These are phyloP conservation scores for Fusarium xylarioides DNA, from an alignment of 2,329 filamentous ascomycete species.

Conservation along the genomic window DNA sequence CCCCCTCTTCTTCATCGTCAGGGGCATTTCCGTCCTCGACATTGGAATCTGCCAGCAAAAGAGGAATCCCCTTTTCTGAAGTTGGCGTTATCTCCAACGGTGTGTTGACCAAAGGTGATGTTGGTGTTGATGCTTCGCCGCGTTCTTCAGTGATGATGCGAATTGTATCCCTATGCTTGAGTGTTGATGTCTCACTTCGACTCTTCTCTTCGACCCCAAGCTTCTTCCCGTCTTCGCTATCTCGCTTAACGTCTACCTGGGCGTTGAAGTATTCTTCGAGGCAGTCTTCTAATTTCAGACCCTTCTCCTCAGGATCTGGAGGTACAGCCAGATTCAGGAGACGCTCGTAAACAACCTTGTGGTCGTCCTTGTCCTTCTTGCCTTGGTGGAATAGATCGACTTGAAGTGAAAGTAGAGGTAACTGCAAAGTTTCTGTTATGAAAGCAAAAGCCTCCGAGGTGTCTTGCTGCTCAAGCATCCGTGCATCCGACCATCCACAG, in stretches of 20 bases:
- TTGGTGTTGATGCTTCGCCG: constrained; percentile 45
- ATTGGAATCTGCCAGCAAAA: background rate
- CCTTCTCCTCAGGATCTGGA: constrained; percentile 72
- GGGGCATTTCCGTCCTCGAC: constrained; percentile 11
- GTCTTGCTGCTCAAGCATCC: constrained; percentile 84
- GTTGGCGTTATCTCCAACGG: constrained; percentile 35
- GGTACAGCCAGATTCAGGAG: constrained; percentile 92
- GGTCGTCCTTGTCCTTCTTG: constrained; percentile 84
- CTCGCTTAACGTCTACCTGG: constrained; percentile 85
- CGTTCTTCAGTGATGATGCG: constrained; percentile 48
- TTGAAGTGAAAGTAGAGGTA: constrained; percentile 88
- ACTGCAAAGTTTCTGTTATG: constrained; percentile 86
- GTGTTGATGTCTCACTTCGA: constrained; percentile 35
- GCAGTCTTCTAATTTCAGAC: constrained; percentile 87
- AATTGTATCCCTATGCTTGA: constrained; percentile 47
- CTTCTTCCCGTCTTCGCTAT: constrained; percentile 66
- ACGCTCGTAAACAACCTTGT: constrained; percentile 93
- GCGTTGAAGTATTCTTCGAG: constrained; percentile 96
- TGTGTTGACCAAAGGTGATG: constrained; percentile 45
- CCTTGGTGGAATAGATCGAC: constrained; percentile 96
- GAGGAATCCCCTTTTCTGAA: constrained; percentile 18
- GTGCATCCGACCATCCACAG: constrained; percentile 89
- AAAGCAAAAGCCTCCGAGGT: constrained; percentile 96
- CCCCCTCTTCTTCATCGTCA: constrained; percentile 27
- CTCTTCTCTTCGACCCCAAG: constrained; percentile 43